Evolutionary conservation across 1,139 yeast genomes (phyloP).

Genomic region (Zhuliangozyma parablackwelliae): DNA sequence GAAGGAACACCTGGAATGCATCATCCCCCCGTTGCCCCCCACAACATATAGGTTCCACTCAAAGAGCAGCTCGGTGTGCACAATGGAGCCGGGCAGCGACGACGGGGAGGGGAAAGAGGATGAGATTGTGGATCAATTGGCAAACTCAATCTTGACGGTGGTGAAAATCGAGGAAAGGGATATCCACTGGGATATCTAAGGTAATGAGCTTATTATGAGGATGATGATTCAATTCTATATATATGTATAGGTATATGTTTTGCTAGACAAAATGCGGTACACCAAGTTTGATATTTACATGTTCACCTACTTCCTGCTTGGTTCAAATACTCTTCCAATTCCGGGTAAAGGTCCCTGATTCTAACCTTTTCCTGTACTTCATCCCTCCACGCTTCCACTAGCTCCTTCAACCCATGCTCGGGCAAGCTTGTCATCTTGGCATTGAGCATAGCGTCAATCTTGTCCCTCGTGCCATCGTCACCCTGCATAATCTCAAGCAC

Average conservation of each 20-base stretch:
- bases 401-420: slow-evolving; percentile 27
- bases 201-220: too few relatives aligned
- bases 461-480: slow-evolving; percentile 16
- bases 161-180: slow-evolving; percentile 10
- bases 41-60: too few relatives aligned
- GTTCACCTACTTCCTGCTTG: neutral
- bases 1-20: too few relatives aligned
- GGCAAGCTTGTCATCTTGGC: slow-evolving; percentile 29
- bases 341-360: slow-evolving; percentile 6
- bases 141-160: slow-evolving; percentile 16
- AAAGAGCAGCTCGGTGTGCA: too few relatives aligned
- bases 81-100: too few relatives aligned
- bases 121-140: slow-evolving; percentile 15
- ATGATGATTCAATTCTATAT: too few relatives aligned
- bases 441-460: slow-evolving; percentile 22
- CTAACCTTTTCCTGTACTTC: slow-evolving; percentile 17
- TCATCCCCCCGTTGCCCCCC: too few relatives aligned
- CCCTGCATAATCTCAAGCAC: slow-evolving; percentile 41
- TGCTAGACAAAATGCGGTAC: too few relatives aligned
- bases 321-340: slow-evolving; percentile 1
- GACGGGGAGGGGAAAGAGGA: slow-evolving; percentile 2
- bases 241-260: too few relatives aligned
- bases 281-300: too few relatives aligned
- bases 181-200: slow-evolving; percentile 17
- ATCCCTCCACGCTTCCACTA: slow-evolving; percentile 16